These are phyloP conservation scores for Boletus bicolor DNA, from an alignment of 768 basidiomycete genomes.

Conservation along the genomic window DNA sequence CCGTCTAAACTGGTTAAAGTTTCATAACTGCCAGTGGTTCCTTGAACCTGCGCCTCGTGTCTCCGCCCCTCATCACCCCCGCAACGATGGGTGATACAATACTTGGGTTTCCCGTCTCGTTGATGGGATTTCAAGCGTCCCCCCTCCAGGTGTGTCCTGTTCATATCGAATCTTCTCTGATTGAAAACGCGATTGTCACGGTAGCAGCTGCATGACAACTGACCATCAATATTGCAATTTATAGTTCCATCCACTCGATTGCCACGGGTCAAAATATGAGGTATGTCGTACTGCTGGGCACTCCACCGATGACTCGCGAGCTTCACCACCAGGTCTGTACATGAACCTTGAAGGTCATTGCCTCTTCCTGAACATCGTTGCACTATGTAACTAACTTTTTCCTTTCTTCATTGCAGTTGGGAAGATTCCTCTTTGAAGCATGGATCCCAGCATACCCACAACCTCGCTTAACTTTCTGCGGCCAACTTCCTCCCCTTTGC, in stretches of 20 bases:
- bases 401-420: constrained; percentile 10
- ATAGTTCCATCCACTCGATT: constrained; percentile 1
- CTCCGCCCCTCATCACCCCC: constrained; percentile 21
- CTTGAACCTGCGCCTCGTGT: constrained; percentile 12
- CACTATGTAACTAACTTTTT: constrained; percentile 1
- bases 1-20: constrained; percentile 13
- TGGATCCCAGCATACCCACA: constrained; percentile 18
- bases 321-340: constrained; percentile 2
- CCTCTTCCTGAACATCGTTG: constrained; percentile 10
- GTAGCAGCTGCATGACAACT: constrained; percentile 10
- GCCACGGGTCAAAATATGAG: constrained; percentile 5
- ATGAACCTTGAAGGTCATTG: constrained; percentile 11
- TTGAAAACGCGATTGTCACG: constrained; percentile 18
- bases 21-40: constrained; percentile 18
- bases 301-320: constrained; percentile 1
- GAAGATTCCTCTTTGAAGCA: constrained; percentile 17
- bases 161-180: constrained; percentile 19
- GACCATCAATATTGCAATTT: constrained; percentile 1
- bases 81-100: constrained; percentile 12
- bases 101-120: constrained; percentile 16
- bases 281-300: background rate
- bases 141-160: constrained; percentile 10
- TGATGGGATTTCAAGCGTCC: constrained; percentile 5
- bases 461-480: constrained; percentile 28
- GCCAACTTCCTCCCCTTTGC: constrained; percentile 23